Percentiles rank a stretch among this genome's conserved stretches.
phyloP scores from a whole-genome alignment of 306 rosid species.

The Casuarina cunninghamiana region DNA sequence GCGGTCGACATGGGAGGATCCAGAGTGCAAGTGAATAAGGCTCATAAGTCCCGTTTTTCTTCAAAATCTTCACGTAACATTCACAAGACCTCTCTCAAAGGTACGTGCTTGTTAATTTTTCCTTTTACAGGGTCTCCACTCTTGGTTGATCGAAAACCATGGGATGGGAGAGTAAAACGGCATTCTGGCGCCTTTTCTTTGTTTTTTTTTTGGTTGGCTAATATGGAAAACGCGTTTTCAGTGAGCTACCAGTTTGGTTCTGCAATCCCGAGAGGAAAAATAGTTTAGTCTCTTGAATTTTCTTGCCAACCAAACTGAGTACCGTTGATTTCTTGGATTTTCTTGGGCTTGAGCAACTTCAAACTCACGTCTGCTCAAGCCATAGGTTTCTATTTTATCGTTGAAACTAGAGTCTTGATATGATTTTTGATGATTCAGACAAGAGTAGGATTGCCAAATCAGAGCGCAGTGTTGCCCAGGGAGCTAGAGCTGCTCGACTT shows the following conservation, averaged over 20 bases:
- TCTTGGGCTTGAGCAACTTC: background rate
- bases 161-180: background rate
- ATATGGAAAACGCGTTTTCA: background rate
- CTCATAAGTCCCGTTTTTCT: conserved; percentile 77
- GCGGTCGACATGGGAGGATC: conserved; percentile 56
- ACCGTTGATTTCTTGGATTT: background rate
- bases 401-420: background rate
- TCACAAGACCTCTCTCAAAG: conserved; percentile 63
- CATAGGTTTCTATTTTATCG: background rate
- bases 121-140: background rate
- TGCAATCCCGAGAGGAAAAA: background rate
- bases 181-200: background rate
- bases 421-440: conserved; percentile 40
- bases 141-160: background rate
- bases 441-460: conserved; percentile 46
- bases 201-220: background rate
- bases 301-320: background rate
- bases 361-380: background rate
- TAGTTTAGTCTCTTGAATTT: background rate
- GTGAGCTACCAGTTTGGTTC: too few relatives aligned
- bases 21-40: conserved; percentile 63
- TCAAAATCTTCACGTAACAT: conserved; percentile 68
- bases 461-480: conserved; percentile 59
- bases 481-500: conserved; percentile 75
- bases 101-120: conserved; percentile 17